Percentiles rank a stretch among this genome's conserved stretches.
phyloP scores from a whole-genome alignment of 768 basidiomycete species.

The Mycena capillaripes region DNA sequence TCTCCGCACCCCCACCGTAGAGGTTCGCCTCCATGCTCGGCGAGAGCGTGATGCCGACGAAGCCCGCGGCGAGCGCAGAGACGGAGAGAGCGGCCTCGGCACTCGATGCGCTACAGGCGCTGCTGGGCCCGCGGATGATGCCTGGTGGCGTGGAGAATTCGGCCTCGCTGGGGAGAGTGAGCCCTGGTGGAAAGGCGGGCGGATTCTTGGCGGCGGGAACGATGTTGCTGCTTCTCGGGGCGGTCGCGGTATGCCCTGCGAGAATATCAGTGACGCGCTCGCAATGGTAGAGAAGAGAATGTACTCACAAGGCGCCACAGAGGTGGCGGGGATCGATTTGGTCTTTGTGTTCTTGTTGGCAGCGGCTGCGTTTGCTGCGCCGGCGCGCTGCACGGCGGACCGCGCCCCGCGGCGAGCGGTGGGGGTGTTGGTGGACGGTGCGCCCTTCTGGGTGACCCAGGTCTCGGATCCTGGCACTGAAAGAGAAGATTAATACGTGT shows the following conservation, averaged over 20 bases:
- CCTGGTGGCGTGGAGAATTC: constrained; percentile 12
- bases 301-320: constrained; percentile 30
- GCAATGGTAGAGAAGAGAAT: background rate
- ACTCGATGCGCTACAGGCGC: constrained; percentile 16
- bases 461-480: constrained; percentile 56
- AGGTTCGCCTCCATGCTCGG: constrained; percentile 43
- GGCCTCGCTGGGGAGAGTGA: constrained; percentile 5
- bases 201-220: constrained; percentile 20
- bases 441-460: constrained; percentile 48
- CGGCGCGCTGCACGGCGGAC: constrained; percentile 20
- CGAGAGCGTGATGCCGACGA: constrained; percentile 40
- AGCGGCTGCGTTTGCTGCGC: no score
- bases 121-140: constrained; percentile 9
- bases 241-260: constrained; percentile 36
- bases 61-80: constrained; percentile 28
- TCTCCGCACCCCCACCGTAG: constrained; percentile 27
- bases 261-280: background rate
- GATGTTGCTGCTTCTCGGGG: constrained; percentile 31
- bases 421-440: constrained; percentile 26
- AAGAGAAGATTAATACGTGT: background rate
- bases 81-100: background rate
- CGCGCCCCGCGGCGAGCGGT: constrained; percentile 38
- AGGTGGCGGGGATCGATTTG: constrained; percentile 7
- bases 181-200: constrained; percentile 8
- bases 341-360: constrained; percentile 5